Percentiles rank a stretch among this genome's conserved stretches.
Conservation (phyloP, 2,329 filamentous ascomycete genomes). For the Alternaria sp. region DNA sequence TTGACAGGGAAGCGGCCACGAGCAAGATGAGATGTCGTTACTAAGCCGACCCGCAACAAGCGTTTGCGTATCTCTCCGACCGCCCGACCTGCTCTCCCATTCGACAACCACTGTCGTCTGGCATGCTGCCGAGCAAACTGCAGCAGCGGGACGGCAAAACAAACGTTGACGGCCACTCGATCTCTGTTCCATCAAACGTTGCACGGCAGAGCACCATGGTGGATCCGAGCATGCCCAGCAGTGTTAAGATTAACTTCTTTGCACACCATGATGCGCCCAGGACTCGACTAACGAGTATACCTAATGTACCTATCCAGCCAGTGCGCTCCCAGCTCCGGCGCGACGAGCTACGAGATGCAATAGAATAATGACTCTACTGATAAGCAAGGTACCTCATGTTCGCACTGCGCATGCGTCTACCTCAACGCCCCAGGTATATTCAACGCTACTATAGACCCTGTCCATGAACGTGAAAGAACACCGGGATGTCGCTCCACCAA, state of each 20-base stretch:
- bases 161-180: conserved; percentile 13
- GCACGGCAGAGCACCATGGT: conserved; percentile 26
- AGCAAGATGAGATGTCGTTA: conserved; percentile 21
- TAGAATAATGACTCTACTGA: conserved; percentile 40
- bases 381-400: conserved; percentile 34
- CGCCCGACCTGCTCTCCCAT: conserved; percentile 16
- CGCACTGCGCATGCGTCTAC: conserved; percentile 33
- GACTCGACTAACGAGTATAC: conserved; percentile 10
- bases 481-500: conserved; percentile 15
- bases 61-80: conserved; percentile 26
- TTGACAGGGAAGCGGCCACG: conserved; percentile 22
- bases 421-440: conserved; percentile 20
- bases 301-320: conserved; percentile 14
- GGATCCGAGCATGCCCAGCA: conserved; percentile 8
- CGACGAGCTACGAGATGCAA: conserved; percentile 29
- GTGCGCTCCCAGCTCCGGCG: conserved; percentile 14
- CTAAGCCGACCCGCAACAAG: conserved; percentile 9
- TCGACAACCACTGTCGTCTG: conserved; percentile 6
- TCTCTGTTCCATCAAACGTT: conserved; percentile 6
- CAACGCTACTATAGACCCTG: conserved; percentile 28
- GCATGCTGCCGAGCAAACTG: conserved; percentile 7
- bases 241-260: conserved; percentile 10
- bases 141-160: conserved; percentile 30
- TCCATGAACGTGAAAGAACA: conserved; percentile 3
- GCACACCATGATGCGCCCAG: conserved; percentile 6